Conservation (phyloP, 2,329 filamentous ascomycete genomes). For the Phoma sp. region DNA sequence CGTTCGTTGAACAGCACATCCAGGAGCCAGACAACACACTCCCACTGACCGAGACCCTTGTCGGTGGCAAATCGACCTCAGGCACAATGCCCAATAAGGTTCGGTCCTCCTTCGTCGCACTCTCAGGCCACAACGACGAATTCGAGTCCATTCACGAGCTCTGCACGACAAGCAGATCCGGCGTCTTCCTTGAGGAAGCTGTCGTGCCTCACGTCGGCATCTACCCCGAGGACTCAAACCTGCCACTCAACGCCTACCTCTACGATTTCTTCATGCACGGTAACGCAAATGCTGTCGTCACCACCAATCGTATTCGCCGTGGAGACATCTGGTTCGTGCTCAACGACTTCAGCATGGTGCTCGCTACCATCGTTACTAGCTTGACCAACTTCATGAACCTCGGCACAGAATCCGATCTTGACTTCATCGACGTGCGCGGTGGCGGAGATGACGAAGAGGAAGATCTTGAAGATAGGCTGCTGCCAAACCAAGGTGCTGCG, state of each 20-base stretch:
- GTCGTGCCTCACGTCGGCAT: slow-evolving; percentile 74
- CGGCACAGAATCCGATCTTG: slow-evolving; percentile 53
- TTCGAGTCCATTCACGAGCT: slow-evolving; percentile 73
- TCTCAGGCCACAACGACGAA: slow-evolving; percentile 71
- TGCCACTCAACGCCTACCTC: slow-evolving; percentile 71
- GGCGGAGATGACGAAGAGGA: slow-evolving; percentile 61
- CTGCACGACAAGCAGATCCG: slow-evolving; percentile 68
- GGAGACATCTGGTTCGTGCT: slow-evolving; percentile 76
- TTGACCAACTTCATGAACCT: slow-evolving; percentile 65
- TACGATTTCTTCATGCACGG: slow-evolving; percentile 82
- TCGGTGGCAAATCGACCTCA: slow-evolving; percentile 47
- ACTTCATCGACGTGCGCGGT: slow-evolving; percentile 61
- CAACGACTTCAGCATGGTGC: slow-evolving; percentile 70
- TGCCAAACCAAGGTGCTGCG: slow-evolving; percentile 38
- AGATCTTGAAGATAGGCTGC: slow-evolving; percentile 50
- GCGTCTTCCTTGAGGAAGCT: slow-evolving; percentile 77
- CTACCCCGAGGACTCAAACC: slow-evolving; percentile 62
- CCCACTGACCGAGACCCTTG: slow-evolving; percentile 64
- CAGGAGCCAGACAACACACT: slow-evolving; percentile 61
- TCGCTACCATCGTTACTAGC: slow-evolving; percentile 75
- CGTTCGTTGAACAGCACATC: slow-evolving; percentile 72
- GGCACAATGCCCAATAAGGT: slow-evolving; percentile 51
- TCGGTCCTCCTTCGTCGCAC: slow-evolving; percentile 73
- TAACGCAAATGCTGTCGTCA: slow-evolving; percentile 65
- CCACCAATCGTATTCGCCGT: slow-evolving; percentile 70